Percentiles rank a stretch among this genome's conserved stretches.
These are phyloP conservation scores for Candida quercuum DNA, from an alignment of 805 yeast species.

Conservation along the genomic window DNA sequence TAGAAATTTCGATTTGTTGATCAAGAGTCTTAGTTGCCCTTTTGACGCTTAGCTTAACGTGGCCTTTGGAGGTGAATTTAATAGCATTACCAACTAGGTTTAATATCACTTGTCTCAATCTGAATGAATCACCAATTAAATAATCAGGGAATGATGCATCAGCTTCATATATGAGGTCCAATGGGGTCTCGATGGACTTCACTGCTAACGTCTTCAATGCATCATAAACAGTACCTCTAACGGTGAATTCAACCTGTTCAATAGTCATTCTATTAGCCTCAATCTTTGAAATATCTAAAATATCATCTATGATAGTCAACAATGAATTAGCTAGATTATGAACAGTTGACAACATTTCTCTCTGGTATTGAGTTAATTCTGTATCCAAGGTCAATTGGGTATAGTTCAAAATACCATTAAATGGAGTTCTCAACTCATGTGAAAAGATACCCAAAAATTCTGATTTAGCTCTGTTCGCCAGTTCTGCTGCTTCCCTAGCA, in stretches of 20 bases:
- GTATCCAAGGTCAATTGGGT: conserved; percentile 86
- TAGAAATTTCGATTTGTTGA: conserved; percentile 18
- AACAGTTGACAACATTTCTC: conserved; percentile 87
- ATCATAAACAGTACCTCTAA: conserved; percentile 84
- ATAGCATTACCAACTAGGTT: conserved; percentile 88
- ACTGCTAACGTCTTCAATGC: conserved; percentile 87
- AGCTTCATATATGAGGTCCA: conserved; percentile 74
- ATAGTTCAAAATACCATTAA: conserved; percentile 92
- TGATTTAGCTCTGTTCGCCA: conserved; percentile 84
- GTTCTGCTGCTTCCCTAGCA: conserved; percentile 91
- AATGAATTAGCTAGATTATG: conserved; percentile 83
- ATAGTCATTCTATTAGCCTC: conserved; percentile 93
- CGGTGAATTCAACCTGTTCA: conserved; percentile 80
- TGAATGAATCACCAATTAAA: conserved; percentile 82
- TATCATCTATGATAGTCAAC: conserved; percentile 84
- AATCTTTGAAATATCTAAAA: conserved; percentile 86
- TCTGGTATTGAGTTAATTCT: conserved; percentile 83
- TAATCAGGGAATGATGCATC: conserved; percentile 87
- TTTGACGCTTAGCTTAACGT: conserved; percentile 69
- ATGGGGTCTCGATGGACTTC: conserved; percentile 80
- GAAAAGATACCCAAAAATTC: conserved; percentile 88
- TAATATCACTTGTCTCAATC: conserved; percentile 80
- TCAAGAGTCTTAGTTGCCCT: conserved; percentile 35
- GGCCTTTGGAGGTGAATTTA: conserved; percentile 79
- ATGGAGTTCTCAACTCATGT: conserved; percentile 85